Conservation (phyloP, 139 green algal species). For the Chlorella sp. region DNA sequence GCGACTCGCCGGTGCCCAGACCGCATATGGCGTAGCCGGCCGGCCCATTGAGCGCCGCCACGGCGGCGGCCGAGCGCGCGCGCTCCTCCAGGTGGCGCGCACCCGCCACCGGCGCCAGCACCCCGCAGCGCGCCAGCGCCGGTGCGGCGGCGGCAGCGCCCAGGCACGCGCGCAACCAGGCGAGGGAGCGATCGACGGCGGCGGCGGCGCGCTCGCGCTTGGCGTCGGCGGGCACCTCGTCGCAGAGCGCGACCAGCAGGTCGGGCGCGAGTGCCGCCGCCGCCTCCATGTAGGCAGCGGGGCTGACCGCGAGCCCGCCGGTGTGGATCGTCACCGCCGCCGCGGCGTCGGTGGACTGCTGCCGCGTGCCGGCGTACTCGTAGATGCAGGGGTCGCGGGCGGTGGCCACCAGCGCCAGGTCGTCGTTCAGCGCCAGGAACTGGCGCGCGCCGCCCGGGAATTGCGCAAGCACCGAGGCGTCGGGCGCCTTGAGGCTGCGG, state of each 20-base stretch:
- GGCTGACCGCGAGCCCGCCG: conserved; percentile 29
- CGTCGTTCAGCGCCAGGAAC: conserved; percentile 46
- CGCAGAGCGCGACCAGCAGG: conserved; percentile 57
- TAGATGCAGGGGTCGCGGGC: conserved; percentile 63
- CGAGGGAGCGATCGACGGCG: conserved; percentile 32
- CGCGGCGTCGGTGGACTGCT: conserved; percentile 21
- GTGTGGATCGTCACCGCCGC: conserved; percentile 42
- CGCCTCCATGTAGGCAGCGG: conserved; percentile 55
- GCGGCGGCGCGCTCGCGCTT: conserved; percentile 19
- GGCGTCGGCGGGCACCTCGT: conserved; percentile 56
- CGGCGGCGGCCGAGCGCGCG: conserved; percentile 35
- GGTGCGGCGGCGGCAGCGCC: background rate
- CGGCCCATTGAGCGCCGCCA: conserved; percentile 1
- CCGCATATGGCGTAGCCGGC: conserved; percentile 63
- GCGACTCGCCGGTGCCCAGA: conserved; percentile 67
- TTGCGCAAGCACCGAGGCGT: conserved; percentile 34
- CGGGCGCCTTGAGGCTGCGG: conserved; percentile 56
- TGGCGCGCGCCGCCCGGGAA: conserved; percentile 20
- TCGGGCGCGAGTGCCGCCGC: conserved; percentile 62
- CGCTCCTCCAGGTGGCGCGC: conserved; percentile 35
- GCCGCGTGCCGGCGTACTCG: conserved; percentile 44
- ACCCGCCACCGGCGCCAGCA: conserved; percentile 32
- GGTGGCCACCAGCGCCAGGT: conserved; percentile 45
- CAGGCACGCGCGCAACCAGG: conserved; percentile 65
- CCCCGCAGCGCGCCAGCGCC: conserved; percentile 9